phyloP scores from a whole-genome alignment of 1,139 yeast species.

The Kodamaea derodonti region DNA sequence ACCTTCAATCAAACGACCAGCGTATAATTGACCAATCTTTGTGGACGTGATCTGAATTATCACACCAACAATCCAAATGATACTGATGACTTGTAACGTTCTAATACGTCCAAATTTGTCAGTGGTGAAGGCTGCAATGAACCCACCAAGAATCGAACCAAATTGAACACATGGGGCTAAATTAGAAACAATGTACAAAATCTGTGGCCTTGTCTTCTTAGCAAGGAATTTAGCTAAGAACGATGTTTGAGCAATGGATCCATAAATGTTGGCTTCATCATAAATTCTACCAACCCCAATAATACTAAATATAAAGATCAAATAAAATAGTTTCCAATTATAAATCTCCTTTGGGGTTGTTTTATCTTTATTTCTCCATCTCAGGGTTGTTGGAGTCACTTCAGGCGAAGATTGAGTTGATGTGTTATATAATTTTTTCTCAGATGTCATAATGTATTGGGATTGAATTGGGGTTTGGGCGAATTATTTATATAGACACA shows the following conservation, averaged over 20 bases:
- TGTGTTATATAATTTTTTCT: no score
- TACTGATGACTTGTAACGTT: conserved; percentile 44
- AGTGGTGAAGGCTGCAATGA: conserved; percentile 48
- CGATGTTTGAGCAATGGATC: conserved; percentile 40
- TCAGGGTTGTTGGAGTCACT: conserved; percentile 9
- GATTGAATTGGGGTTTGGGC: no score
- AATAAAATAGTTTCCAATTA: conserved; percentile 45
- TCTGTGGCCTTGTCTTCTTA: conserved; percentile 25
- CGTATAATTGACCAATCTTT: conserved; percentile 48
- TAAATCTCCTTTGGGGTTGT: conserved; percentile 46
- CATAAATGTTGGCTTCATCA: conserved; percentile 54
- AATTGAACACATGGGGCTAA: conserved; percentile 61
- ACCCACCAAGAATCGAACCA: conserved; percentile 58
- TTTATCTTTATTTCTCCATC: conserved; percentile 15
- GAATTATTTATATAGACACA: no score
- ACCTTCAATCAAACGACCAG: conserved; percentile 54
- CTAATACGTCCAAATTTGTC: conserved; percentile 55
- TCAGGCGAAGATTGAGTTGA: no score
- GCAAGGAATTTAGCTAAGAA: conserved; percentile 45
- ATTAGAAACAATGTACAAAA: conserved; percentile 50
- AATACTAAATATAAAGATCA: conserved; percentile 52
- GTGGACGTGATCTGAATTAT: conserved; percentile 47
- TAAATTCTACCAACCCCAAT: conserved; percentile 41
- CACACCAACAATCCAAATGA: conserved; percentile 46
- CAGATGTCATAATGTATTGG: no score